These are phyloP conservation scores for Aspergillus fumigatus DNA, from an alignment of 2,329 filamentous ascomycete species.

Conservation along the genomic window DNA sequence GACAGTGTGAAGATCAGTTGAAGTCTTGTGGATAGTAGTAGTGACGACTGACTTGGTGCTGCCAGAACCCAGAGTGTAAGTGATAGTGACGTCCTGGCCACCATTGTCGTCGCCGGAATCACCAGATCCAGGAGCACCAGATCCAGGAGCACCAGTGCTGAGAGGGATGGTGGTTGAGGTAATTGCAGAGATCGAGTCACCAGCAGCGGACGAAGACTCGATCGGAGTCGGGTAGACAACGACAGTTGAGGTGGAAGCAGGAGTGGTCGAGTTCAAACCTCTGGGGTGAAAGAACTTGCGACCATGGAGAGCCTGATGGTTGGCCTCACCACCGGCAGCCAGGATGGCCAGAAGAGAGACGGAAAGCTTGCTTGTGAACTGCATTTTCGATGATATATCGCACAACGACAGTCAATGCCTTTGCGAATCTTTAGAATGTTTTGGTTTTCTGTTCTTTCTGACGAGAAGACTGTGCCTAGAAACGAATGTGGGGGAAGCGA, in stretches of 20 bases:
- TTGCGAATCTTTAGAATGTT: neutral
- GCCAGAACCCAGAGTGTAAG: slow-evolving; percentile 38
- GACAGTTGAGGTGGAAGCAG: slow-evolving; percentile 16
- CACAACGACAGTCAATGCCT: slow-evolving; percentile 22
- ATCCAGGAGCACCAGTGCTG: slow-evolving; percentile 18
- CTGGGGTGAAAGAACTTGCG: slow-evolving; percentile 21
- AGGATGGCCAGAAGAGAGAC: slow-evolving; percentile 33
- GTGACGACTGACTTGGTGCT: slow-evolving; percentile 33
- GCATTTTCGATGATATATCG: slow-evolving; percentile 26
- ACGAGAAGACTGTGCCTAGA: slow-evolving; percentile 7
- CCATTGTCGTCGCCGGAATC: slow-evolving; percentile 3
- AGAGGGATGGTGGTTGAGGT: slow-evolving; percentile 16
- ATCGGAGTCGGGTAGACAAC: slow-evolving; percentile 17
- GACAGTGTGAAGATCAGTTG: slow-evolving; percentile 24
- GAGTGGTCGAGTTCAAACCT: slow-evolving; percentile 9
- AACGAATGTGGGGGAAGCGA: slow-evolving; percentile 22
- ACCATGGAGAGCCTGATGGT: slow-evolving; percentile 21
- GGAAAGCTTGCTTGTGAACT: slow-evolving; percentile 33
- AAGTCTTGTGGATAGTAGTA: slow-evolving; percentile 28
- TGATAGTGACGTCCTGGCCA: slow-evolving; percentile 27
- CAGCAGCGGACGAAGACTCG: slow-evolving; percentile 4
- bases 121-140: slow-evolving; percentile 14
- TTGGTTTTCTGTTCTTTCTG: neutral
- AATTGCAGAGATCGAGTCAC: neutral
- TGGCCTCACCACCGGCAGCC: slow-evolving; percentile 33